phyloP scores from a whole-genome alignment of 345 rosid species.

The Litchi chinensis region DNA sequence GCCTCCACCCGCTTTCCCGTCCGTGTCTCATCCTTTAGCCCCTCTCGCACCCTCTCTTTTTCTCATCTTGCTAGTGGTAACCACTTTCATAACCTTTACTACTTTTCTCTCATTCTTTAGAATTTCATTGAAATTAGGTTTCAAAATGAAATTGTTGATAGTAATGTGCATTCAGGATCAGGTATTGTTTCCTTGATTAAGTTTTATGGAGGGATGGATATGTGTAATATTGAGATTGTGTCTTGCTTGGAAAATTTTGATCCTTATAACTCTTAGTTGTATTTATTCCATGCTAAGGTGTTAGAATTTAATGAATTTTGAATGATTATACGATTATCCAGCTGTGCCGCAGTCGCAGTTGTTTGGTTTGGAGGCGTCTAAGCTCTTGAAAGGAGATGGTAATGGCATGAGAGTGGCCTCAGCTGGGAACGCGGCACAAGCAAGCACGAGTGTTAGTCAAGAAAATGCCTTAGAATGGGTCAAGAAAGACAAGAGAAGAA shows the following conservation, averaged over 20 bases:
- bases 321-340: conserved; percentile 32
- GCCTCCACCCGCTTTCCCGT: conserved; percentile 39
- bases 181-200: neutral
- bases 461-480: conserved; percentile 66
- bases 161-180: neutral
- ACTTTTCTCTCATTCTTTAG: neutral
- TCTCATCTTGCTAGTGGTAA: conserved; percentile 57
- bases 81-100: neutral
- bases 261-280: neutral
- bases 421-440: conserved; percentile 63
- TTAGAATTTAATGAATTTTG: conserved; percentile 3
- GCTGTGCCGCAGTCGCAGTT: conserved; percentile 61
- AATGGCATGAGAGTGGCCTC: conserved; percentile 45
- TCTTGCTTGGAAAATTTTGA: neutral
- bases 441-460: conserved; percentile 59
- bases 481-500: conserved; percentile 78
- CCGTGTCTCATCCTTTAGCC: conserved; percentile 32
- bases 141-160: neutral
- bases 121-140: conserved; percentile 8
- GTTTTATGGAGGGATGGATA: neutral
- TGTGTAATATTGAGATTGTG: neutral
- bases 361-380: conserved; percentile 49
- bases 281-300: neutral
- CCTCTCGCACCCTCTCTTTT: conserved; percentile 48
- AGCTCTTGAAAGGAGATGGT: conserved; percentile 48